phyloP scores from a whole-genome alignment of 2,329 filamentous ascomycete species.

The Ilyonectria mors-panacis region DNA sequence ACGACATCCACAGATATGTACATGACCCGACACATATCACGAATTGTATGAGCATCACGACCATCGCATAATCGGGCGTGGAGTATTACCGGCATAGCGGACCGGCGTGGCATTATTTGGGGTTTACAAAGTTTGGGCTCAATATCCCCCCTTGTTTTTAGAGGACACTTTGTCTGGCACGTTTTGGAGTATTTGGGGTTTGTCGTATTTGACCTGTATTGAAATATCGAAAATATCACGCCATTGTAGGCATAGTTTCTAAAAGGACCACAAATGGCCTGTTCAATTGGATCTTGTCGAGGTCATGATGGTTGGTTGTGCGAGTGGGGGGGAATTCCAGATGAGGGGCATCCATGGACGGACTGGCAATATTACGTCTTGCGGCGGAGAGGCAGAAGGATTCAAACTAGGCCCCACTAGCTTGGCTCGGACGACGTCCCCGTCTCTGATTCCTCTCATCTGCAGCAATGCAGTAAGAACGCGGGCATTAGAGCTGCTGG shows the following conservation, averaged over 20 bases:
- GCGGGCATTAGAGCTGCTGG: slow-evolving; percentile 32
- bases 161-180: slow-evolving; percentile 37
- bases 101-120: slow-evolving; percentile 44
- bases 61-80: slow-evolving; percentile 47
- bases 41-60: slow-evolving; percentile 49
- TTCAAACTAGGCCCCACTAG: slow-evolving; percentile 22
- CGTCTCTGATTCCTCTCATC: slow-evolving; percentile 33
- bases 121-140: slow-evolving; percentile 43
- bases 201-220: slow-evolving; percentile 39
- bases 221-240: slow-evolving; percentile 45
- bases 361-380: slow-evolving; percentile 2
- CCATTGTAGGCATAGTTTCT: slow-evolving; percentile 41
- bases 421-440: slow-evolving; percentile 19
- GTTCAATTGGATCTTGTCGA: slow-evolving; percentile 7
- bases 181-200: slow-evolving; percentile 47
- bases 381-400: slow-evolving; percentile 7
- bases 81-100: slow-evolving; percentile 45
- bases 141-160: slow-evolving; percentile 43
- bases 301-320: slow-evolving; percentile 13
- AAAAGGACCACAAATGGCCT: background rate
- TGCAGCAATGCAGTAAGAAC: slow-evolving; percentile 44
- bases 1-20: slow-evolving; percentile 33
- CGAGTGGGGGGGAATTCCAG: background rate
- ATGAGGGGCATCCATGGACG: slow-evolving; percentile 3
- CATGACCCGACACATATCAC: slow-evolving; percentile 40